Evolutionary conservation across 2,329 filamentous ascomycete genomes (phyloP).

Genomic region (Alternaria sp.): DNA sequence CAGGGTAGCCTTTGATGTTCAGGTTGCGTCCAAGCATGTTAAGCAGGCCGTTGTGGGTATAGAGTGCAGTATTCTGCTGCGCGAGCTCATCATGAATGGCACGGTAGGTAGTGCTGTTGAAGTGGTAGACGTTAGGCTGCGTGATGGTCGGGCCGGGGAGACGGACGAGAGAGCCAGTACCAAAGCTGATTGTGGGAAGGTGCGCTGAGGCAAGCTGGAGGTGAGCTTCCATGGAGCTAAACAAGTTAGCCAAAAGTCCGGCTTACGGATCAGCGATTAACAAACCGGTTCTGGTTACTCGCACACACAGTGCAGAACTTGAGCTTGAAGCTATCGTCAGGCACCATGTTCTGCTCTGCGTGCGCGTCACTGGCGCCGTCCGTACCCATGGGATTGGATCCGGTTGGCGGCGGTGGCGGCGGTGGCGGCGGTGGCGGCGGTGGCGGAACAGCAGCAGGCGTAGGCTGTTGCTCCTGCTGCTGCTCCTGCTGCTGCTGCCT

Average conservation of each 20-base stretch:
- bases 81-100: constrained; percentile 93
- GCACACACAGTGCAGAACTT: constrained; percentile 99
- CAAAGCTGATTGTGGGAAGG: constrained; percentile 98
- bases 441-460: constrained; percentile 62
- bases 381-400: constrained; percentile 46
- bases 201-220: constrained; percentile 81
- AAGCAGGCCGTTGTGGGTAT: constrained; percentile 89
- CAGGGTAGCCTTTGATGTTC: constrained; percentile 91
- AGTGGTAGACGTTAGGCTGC: constrained; percentile 96
- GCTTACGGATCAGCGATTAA: not conserved
- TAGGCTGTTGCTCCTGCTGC: constrained; percentile 45
- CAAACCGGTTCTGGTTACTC: constrained; percentile 93
- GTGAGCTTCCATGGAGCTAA: constrained; percentile 97
- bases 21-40: constrained; percentile 96
- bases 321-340: constrained; percentile 75
- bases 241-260: constrained; percentile 22
- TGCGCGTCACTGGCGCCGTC: constrained; percentile 45
- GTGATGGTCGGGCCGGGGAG: constrained; percentile 89
- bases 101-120: constrained; percentile 96
- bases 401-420: constrained; percentile 55
- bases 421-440: constrained; percentile 62
- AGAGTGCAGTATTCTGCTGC: constrained; percentile 83
- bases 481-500: constrained; percentile 51
- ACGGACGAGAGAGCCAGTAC: constrained; percentile 92
- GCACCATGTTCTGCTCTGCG: constrained; percentile 35